Evolutionary conservation across 257 asterid genomes (phyloP).

Genomic region (Primulina eburnea): DNA sequence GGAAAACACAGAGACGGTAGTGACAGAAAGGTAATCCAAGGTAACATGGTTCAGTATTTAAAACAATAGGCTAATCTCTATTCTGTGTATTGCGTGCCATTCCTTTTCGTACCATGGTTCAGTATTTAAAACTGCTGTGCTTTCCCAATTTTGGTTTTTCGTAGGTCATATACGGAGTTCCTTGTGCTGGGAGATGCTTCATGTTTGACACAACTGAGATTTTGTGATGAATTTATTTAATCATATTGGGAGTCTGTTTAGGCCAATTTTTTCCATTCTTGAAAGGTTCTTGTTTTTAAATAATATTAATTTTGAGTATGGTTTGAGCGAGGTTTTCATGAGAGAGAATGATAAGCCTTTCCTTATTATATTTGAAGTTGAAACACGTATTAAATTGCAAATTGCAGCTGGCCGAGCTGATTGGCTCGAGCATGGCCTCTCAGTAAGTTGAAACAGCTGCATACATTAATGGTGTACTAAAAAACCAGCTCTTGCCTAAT

Average conservation of each 20-base stretch:
- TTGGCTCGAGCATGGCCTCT: slow-evolving; percentile 46
- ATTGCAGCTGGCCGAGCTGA: slow-evolving; percentile 70
- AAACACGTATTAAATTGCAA: neutral
- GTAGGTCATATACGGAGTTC: neutral
- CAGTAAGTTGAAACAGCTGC: slow-evolving; percentile 59
- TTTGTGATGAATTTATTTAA: neutral
- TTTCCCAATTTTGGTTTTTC: slow-evolving; percentile 25
- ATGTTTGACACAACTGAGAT: slow-evolving; percentile 4
- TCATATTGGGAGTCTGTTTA: neutral
- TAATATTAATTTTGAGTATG: neutral
- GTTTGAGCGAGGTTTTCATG: neutral
- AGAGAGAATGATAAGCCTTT: neutral
- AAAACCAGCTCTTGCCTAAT: slow-evolving; percentile 53
- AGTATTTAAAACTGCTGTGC: neutral
- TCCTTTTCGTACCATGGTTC: neutral
- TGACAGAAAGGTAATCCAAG: slow-evolving; percentile 39
- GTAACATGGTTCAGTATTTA: no score
- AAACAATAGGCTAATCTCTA: no score
- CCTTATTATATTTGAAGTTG: neutral
- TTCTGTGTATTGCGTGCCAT: neutral
- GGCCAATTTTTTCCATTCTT: neutral
- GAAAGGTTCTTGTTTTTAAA: neutral
- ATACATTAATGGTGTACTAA: slow-evolving; percentile 40
- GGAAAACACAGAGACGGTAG: slow-evolving; percentile 87
- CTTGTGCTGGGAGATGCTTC: slow-evolving; percentile 16